Conservation (phyloP, 2,329 filamentous ascomycete species). For the Venturia oleaginea region DNA sequence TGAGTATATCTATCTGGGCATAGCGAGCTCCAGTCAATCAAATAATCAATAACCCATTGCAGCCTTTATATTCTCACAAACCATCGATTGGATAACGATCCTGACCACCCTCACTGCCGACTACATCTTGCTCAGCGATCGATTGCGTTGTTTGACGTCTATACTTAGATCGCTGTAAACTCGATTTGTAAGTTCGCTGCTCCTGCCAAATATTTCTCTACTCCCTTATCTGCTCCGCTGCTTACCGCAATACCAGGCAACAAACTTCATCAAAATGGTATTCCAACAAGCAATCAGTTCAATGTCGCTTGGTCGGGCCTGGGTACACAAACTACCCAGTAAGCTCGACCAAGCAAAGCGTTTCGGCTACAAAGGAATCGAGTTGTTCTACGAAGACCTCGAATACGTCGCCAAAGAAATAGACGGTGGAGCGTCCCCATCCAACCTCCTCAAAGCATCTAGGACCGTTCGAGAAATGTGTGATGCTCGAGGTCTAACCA, state of each 20-base stretch:
- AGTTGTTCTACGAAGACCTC: slow-evolving; percentile 72
- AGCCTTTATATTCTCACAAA: background rate
- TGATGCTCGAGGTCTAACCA: slow-evolving; percentile 42
- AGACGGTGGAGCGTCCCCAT: slow-evolving; percentile 31
- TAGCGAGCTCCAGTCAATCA: background rate
- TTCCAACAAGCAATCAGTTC: slow-evolving; percentile 61
- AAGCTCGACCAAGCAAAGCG: slow-evolving; percentile 61
- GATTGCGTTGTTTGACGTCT: background rate
- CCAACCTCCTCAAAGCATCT: slow-evolving; percentile 50
- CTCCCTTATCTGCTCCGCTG: background rate
- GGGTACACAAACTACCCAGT: slow-evolving; percentile 55
- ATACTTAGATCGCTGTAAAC: background rate
- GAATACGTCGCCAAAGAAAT: slow-evolving; percentile 47
- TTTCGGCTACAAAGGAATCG: slow-evolving; percentile 60
- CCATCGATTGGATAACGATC: too few species aligned
- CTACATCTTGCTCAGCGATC: background rate
- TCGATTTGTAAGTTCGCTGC: background rate
- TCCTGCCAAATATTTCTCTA: background rate
- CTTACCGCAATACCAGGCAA: too few species aligned
- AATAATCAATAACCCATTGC: background rate
- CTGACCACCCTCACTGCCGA: background rate
- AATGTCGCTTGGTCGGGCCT: slow-evolving; percentile 67
- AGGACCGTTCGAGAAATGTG: slow-evolving; percentile 49
- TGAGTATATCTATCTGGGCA: background rate
- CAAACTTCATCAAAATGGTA: slow-evolving; percentile 29